Conservation (phyloP, 2,329 filamentous ascomycete genomes). For the Phaeoacremonium minimum region DNA sequence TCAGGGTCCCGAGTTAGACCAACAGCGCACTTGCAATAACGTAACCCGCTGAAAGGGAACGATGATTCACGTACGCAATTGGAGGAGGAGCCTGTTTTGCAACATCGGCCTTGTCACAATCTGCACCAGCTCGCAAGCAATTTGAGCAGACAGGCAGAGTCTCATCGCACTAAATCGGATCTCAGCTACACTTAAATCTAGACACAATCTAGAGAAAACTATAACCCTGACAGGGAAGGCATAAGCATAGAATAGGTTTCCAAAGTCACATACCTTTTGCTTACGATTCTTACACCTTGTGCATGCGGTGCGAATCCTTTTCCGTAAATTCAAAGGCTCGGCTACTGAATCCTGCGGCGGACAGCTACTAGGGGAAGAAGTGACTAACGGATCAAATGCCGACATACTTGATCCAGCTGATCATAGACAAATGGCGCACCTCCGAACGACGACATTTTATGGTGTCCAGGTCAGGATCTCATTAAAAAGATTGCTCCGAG, state of each 20-base stretch:
- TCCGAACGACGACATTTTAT: too few relatives aligned
- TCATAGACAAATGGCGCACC: background rate
- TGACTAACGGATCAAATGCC: background rate
- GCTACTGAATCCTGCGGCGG: conserved; percentile 1
- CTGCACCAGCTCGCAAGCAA: conserved; percentile 32
- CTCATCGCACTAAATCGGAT: conserved; percentile 37
- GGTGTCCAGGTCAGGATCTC: too few relatives aligned
- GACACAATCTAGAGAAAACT: too few relatives aligned
- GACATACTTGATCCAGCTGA: background rate
- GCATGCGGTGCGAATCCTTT: conserved; percentile 37
- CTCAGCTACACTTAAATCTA: conserved; percentile 1
- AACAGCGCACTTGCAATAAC: too few relatives aligned
- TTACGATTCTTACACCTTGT: conserved; percentile 39
- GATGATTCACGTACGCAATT: conserved; percentile 16
- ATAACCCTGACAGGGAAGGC: too few relatives aligned
- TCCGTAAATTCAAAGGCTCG: conserved; percentile 28
- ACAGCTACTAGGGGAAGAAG: background rate
- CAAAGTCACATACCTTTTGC: conserved; percentile 35
- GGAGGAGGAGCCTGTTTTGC: background rate
- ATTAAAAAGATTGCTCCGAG: too few relatives aligned
- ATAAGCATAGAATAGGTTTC: too few relatives aligned
- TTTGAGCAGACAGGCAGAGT: conserved; percentile 38
- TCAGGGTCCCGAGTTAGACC: too few relatives aligned
- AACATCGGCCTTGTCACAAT: conserved; percentile 33
- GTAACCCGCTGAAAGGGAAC: too few relatives aligned